Base-by-base conservation (phyloP, 2,329 filamentous ascomycete genomes). In the Clarireedia sp. region DNA sequence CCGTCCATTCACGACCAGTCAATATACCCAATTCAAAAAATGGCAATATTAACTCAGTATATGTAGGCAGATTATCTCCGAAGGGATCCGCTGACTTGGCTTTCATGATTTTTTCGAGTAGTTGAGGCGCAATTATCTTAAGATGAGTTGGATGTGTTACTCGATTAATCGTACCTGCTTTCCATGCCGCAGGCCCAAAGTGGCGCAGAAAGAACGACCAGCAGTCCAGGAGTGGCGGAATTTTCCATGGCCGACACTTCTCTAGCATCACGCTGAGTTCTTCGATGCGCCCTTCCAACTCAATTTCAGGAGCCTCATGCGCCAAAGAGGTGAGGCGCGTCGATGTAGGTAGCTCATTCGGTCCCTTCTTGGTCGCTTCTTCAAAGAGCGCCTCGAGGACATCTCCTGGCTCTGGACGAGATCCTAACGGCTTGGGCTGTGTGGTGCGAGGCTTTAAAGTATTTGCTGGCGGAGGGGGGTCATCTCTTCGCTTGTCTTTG, bases 131-230 rank as follows among this genome's bases (percentile, higher is more conserved):
- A 24, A 49, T 41, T 21, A 57, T 50, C 37, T 50, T 60, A 24
- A 66, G 50, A 45, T 58, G 62, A 23, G 56, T 29, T 36, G 65
- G 65, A 47, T 51, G 41, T 44, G 51, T 41, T 26, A 29, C 50
- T 48, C 55, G 49, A 55, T 43, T 38, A 10, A 53, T 54, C n/a
- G 46, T 43, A 5, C 59, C 57, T 33, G 57, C 50, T 40, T 48
- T 53, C 54, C 57, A 57, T 49, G 55, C 56, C n/a, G 59, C 48
- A n/a, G 66, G 65, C 26, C 65, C 62, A 55, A 69, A 67, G 53
- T 69, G 59, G 49, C 66, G 55, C 3, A 65, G 40, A 38, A 69
- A 70, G 56, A 67, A 68, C 23, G 60, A 40, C 66, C 66, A 70
- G 17, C 62, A 59, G 8, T 67, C 63, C 9, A 36, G 43, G 12